Evolutionary conservation across 495 filamentous ascomycete genomes (phyloP).

Genomic region (Aspergillus panamensis): DNA sequence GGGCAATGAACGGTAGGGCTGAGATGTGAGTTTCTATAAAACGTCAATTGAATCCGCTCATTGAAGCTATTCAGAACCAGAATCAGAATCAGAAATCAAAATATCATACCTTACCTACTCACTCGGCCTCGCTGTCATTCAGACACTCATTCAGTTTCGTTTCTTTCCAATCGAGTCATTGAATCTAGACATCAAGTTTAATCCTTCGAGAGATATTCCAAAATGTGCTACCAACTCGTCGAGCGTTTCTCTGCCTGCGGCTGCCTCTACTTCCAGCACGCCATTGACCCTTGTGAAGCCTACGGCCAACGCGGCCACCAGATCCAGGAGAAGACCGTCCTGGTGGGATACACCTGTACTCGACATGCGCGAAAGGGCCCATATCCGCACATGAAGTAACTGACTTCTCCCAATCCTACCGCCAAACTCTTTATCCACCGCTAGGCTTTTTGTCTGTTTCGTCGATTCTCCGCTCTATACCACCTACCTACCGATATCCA

Average conservation of each 20-base stretch:
- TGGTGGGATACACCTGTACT: slow-evolving; percentile 76
- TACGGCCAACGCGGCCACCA: slow-evolving; percentile 68
- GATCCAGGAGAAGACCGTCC: slow-evolving; percentile 68
- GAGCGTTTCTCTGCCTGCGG: slow-evolving; percentile 77
- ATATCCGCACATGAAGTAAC: not conserved
- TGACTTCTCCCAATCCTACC: not conserved
- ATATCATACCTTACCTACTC: not conserved
- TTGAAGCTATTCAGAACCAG: not conserved
- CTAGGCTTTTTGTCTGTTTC: not conserved
- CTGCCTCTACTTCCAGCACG: slow-evolving; percentile 77
- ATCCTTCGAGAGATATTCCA: slow-evolving; percentile 10
- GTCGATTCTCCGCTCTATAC: slow-evolving; percentile 1
- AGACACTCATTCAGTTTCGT: not conserved
- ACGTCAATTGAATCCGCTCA: slow-evolving; percentile 3
- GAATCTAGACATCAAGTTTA: not conserved
- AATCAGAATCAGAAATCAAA: not conserved
- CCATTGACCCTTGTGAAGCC: slow-evolving; percentile 67
- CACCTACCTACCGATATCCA: not conserved
- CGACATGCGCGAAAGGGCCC: slow-evolving; percentile 48
- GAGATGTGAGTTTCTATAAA: not conserved
- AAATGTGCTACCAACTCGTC: slow-evolving; percentile 70
- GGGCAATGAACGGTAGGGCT: not conserved
- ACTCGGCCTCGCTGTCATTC: not conserved
- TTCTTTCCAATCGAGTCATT: not conserved
- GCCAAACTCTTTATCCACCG: not conserved